These are phyloP conservation scores for Calocybe cyanea DNA, from an alignment of 768 basidiomycete species.

Conservation along the genomic window DNA sequence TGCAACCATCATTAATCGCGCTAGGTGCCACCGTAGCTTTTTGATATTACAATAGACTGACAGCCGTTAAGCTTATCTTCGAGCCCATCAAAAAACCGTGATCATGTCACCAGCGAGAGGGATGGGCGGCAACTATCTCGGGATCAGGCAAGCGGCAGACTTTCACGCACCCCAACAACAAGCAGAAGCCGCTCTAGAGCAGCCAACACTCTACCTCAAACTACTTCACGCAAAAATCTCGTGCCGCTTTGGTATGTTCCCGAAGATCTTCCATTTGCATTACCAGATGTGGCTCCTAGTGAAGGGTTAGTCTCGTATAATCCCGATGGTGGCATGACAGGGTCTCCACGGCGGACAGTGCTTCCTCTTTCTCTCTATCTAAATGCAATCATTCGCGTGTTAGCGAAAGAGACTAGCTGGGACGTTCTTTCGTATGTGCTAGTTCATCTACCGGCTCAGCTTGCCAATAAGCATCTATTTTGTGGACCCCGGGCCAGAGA, in stretches of 20 bases:
- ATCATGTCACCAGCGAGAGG: constrained; percentile 47
- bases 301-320: constrained; percentile 68
- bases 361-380: constrained; percentile 80
- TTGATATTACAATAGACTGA: constrained; percentile 10
- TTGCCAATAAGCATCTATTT: constrained; percentile 94
- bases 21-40: constrained; percentile 13
- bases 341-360: constrained; percentile 38
- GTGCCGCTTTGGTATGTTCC: constrained; percentile 67
- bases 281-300: constrained; percentile 57
- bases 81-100: constrained; percentile 41
- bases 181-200: constrained; percentile 23
- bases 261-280: constrained; percentile 56
- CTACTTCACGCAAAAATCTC: constrained; percentile 31
- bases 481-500: constrained; percentile 81
- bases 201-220: constrained; percentile 24
- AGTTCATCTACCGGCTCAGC: constrained; percentile 85
- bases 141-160: constrained; percentile 40
- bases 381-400: constrained; percentile 51
- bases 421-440: constrained; percentile 90
- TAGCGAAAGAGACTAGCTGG: constrained; percentile 82
- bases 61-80: constrained; percentile 14
- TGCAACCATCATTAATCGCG: constrained; percentile 62
- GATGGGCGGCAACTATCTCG: constrained; percentile 49
- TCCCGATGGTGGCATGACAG: constrained; percentile 25
- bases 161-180: constrained; percentile 25